A percentile compares a stretch with the other conserved stretches of the same genome.
These are phyloP conservation scores for Colletotrichum scovillei DNA, from an alignment of 2,329 filamentous ascomycete genomes.

Conservation along the genomic window DNA sequence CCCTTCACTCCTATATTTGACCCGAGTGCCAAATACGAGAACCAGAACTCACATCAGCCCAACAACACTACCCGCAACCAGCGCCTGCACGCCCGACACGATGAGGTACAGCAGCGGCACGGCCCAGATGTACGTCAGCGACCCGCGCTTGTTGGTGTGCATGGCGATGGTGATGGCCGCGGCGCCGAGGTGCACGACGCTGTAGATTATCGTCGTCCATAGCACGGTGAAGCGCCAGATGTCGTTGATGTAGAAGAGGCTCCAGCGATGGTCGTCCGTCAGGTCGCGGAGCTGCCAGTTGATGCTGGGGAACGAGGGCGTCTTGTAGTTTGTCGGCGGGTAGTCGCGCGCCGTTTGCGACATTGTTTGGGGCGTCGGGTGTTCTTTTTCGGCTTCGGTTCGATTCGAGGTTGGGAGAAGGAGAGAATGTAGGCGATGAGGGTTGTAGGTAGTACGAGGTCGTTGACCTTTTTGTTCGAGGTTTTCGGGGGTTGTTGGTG, in stretches of 20 bases:
- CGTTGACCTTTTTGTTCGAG: not conserved
- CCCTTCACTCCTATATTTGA: no score
- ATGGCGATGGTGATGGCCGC: slow-evolving; percentile 78
- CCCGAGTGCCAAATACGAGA: not conserved
- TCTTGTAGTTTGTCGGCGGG: slow-evolving; percentile 66
- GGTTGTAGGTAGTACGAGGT: not conserved
- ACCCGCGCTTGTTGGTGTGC: slow-evolving; percentile 69
- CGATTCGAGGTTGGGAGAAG: not conserved
- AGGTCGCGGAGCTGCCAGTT: slow-evolving; percentile 74
- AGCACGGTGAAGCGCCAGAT: slow-evolving; percentile 89
- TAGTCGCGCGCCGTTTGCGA: slow-evolving; percentile 37
- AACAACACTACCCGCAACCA: slow-evolving; percentile 84
- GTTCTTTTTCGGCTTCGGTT: no score
- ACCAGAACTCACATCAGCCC: slow-evolving; percentile 76
- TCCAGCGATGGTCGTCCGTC: slow-evolving; percentile 56
- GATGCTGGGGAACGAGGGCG: slow-evolving; percentile 83
- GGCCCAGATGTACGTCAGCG: slow-evolving; percentile 75
- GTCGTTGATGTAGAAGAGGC: slow-evolving; percentile 79
- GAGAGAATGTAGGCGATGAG: slow-evolving; percentile 26
- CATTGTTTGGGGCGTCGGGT: not conserved
- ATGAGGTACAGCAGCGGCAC: slow-evolving; percentile 77
- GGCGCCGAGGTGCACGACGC: slow-evolving; percentile 78
- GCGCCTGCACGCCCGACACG: slow-evolving; percentile 79
- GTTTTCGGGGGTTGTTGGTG: slow-evolving; percentile 5
- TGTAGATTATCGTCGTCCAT: slow-evolving; percentile 87